Evolutionary conservation across 176 grass and related monocot species (phyloP), one percentile per base, ranked within the genome.

Genomic region (Rhipidocladum racemiflorum): DNA sequence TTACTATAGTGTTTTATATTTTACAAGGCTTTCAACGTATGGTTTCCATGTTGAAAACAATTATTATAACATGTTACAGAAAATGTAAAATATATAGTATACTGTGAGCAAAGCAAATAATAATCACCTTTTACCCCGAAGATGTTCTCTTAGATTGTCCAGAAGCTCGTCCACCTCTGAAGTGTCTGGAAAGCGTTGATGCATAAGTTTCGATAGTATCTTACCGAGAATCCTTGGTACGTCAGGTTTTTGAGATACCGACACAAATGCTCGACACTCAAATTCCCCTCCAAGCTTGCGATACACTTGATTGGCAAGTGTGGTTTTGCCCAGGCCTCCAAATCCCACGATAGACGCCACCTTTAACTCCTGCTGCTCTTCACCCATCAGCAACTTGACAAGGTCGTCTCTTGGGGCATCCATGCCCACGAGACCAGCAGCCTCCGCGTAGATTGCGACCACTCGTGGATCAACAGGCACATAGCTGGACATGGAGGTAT

Each of bases 261-360:
- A 68, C 1, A 80, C 35, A 7, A 80, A 80, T 68, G 34, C 63
- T 6, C 0, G 0, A 10, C 78, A 68, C 0, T 80, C 8, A 80
- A 68, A 80, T 40, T 80, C 0, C 9, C 9, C 78, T 42, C 13
- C 15, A 43, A 69, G n/a, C 49, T 69, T 55, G 8, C 6, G 4
- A 8, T 81, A 69, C 35, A 69, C 78, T 14, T 81, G 23, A 44
- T 56, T 81, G 1, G 65, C 65, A 57, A 70, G 62, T 15, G 50
- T 70, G 9, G 78, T 81, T 20, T 81, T 69, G 20, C 78, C 78
- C 0, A 81, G 64, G 2, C 78, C 78, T 4, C 49, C 78, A 29
- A 57, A 43, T 15, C 65, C 78, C 2, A 69, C 35, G 14, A 81
- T 21, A 56, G 78, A 69, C 5, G 3, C 35, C 23, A 81, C 65